A percentile compares a stretch with the other conserved stretches of the same genome.
Evolutionary conservation across 2,329 filamentous ascomycete genomes (phyloP).

Genomic region (Fusarium lyarnte): DNA sequence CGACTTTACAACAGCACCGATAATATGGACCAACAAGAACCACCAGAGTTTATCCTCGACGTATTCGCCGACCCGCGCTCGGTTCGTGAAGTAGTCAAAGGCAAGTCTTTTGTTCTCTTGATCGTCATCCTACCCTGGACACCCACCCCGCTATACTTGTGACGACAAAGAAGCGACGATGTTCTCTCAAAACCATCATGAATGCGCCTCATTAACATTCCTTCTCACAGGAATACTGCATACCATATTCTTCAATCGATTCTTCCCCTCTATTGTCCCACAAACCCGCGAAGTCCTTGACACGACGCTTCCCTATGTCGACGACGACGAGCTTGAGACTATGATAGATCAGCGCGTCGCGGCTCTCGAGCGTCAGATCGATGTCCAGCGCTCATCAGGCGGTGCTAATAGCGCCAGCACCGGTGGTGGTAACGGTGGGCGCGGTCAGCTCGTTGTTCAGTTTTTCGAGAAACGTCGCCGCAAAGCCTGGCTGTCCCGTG

Average conservation of each 20-base stretch:
- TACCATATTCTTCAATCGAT: slow-evolving; percentile 98
- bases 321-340: slow-evolving; percentile 90
- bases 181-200: neutral
- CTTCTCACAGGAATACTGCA: slow-evolving; percentile 78
- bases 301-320: slow-evolving; percentile 87
- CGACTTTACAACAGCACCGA: slow-evolving; percentile 30
- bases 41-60: slow-evolving; percentile 92
- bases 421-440: slow-evolving; percentile 60
- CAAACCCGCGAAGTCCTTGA: slow-evolving; percentile 89
- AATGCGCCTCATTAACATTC: neutral
- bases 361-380: slow-evolving; percentile 80
- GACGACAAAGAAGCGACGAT: neutral
- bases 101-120: slow-evolving; percentile 56
- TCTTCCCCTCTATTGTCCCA: slow-evolving; percentile 88
- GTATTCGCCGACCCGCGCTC: slow-evolving; percentile 91
- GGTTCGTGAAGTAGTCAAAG: slow-evolving; percentile 93
- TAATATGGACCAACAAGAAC: slow-evolving; percentile 61
- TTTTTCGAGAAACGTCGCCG: slow-evolving; percentile 94
- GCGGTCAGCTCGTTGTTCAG: slow-evolving; percentile 84
- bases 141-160: slow-evolving; percentile 24
- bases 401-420: slow-evolving; percentile 21
- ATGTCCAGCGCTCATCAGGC: slow-evolving; percentile 61
- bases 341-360: slow-evolving; percentile 90
- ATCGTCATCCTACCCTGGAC: slow-evolving; percentile 39
- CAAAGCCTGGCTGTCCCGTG: slow-evolving; percentile 81